A percentile compares a stretch with the other conserved stretches of the same genome.
phyloP scores from a whole-genome alignment of 192 early-diverging fungal genomes.

The Coemansia erecta region DNA sequence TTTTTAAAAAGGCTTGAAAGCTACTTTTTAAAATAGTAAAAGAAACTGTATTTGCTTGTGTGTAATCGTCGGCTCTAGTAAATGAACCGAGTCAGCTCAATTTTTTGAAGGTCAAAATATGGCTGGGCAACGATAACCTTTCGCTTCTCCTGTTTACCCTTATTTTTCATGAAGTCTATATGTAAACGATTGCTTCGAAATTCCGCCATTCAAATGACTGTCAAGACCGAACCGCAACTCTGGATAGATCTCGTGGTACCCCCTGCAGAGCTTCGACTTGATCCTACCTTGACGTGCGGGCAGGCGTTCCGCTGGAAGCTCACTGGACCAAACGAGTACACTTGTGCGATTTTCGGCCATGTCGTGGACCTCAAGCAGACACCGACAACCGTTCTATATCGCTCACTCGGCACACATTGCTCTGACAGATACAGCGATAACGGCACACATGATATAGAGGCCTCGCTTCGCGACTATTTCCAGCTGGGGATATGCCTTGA shows the following conservation, averaged over 20 bases:
- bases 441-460: conserved; percentile 12
- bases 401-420: conserved; percentile 3
- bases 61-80: too few species aligned
- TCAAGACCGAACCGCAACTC: background rate
- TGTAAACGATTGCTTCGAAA: background rate
- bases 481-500: conserved; percentile 70
- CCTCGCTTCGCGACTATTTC: conserved; percentile 73
- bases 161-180: background rate
- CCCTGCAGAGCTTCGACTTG: conserved; percentile 69
- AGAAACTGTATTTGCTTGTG: too few species aligned
- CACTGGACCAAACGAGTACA: conserved; percentile 63
- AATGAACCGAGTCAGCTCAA: too few species aligned
- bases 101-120: too few species aligned
- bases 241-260: conserved; percentile 56
- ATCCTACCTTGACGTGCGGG: conserved; percentile 81
- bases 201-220: background rate
- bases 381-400: conserved; percentile 31
- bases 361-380: conserved; percentile 67
- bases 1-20: too few species aligned
- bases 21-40: too few species aligned
- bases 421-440: background rate
- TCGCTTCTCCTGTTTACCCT: background rate
- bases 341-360: conserved; percentile 53
- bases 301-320: conserved; percentile 90
- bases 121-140: too few species aligned